Evolutionary conservation across 441 rosid genomes (phyloP).

Genomic region (Jatropha podagrica): DNA sequence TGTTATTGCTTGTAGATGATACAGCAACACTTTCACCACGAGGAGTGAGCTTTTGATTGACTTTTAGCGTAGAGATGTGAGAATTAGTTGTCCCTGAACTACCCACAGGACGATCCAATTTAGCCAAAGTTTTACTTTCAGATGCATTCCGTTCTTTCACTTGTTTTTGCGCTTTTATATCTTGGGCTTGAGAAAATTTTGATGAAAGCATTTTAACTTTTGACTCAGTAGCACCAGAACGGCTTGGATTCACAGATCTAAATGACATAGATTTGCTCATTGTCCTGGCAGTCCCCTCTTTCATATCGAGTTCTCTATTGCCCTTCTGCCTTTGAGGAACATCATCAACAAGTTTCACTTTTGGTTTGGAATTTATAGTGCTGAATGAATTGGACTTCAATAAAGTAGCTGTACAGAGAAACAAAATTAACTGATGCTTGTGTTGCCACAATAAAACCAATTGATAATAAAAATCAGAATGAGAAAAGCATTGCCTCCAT

Average conservation of each 20-base stretch:
- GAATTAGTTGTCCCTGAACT: slow-evolving; percentile 36
- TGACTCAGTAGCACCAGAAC: slow-evolving; percentile 49
- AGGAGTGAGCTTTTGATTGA: slow-evolving; percentile 56
- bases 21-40: slow-evolving; percentile 41
- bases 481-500: slow-evolving; percentile 2
- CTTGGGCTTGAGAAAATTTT: slow-evolving; percentile 53
- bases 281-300: slow-evolving; percentile 53
- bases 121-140: slow-evolving; percentile 49
- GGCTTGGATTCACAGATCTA: slow-evolving; percentile 49
- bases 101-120: slow-evolving; percentile 37
- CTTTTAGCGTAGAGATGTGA: slow-evolving; percentile 39
- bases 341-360: slow-evolving; percentile 69
- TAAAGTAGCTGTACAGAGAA: slow-evolving; percentile 54
- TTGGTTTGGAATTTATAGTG: slow-evolving; percentile 51
- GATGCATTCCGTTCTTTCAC: slow-evolving; percentile 47
- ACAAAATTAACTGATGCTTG: slow-evolving; percentile 6
- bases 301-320: slow-evolving; percentile 48
- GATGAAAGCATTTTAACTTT: slow-evolving; percentile 57
- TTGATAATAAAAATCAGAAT: slow-evolving; percentile 2
- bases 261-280: slow-evolving; percentile 77
- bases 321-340: slow-evolving; percentile 58
- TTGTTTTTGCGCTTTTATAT: slow-evolving; percentile 56
- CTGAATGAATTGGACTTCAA: slow-evolving; percentile 81
- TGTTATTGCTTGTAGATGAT: slow-evolving; percentile 46
- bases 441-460: slow-evolving; percentile 8